Base-by-base conservation (phyloP, 78 protist genomes). In the Creolimax fragrantissima region DNA sequence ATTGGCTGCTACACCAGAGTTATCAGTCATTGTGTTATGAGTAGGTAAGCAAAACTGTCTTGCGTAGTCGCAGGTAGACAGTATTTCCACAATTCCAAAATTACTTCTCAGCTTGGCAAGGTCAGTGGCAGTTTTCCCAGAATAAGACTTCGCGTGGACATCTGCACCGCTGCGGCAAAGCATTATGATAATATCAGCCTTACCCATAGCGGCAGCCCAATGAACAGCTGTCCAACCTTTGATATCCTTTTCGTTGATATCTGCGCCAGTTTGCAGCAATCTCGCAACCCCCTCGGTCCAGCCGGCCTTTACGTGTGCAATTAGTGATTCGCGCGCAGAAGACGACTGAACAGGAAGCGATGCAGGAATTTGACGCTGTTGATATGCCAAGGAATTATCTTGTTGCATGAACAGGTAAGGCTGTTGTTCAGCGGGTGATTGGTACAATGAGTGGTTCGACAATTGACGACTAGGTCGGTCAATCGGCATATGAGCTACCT, bases 161-260 rank as follows among this genome's bases (percentile, higher is more conserved):
- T n/a, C 58, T 4, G 90, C 90, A 6, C 58, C 58, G 47, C 24
- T 41, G 2, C 47, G 90, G 7, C 44, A n/a, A 45, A 88, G 90
- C 6, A 88, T 4, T 35, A 11, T 5, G 24, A 88, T 58, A 36
- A 35, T 7, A n/a, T 88, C 90, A 35, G 6, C 58, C 4, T 44
- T 90, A 0, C 7, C 74, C n/a, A 84, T 90, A 35, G 92, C 92
- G 81, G 92, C 45, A 42, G 92, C 92, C 92, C 92, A 90, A 42
- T 90, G 92, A 4, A 90, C 4, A 32, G 92, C 92, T 17, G 92
- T 90, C 92, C 92, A 90, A 37, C 92, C 92, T 7, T 81, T 37
- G 32, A 41, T 44, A 35, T 90, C 92, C 7, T 37, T 36, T 7
- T 11, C 24, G 35, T 90, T 42, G 81, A 35, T 17, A 7, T 43